Conservation (phyloP, 495 filamentous ascomycete species). For the Neurospora tetrasperma region DNA sequence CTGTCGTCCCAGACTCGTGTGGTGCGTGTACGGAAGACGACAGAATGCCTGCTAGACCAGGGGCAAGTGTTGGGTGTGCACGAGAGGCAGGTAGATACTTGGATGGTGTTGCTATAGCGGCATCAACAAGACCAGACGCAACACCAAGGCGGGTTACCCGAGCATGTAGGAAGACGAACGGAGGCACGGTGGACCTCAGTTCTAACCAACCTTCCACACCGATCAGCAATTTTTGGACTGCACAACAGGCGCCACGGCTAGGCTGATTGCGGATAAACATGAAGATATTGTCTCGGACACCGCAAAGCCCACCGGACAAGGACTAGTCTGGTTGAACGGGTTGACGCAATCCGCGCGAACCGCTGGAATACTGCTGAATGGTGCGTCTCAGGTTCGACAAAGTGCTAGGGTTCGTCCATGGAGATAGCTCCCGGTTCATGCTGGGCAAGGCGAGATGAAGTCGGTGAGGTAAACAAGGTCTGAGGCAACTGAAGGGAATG, state of each 20-base stretch:
- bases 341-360: background rate
- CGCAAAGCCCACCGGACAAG: background rate
- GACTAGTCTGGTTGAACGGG: background rate
- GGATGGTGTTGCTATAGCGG: background rate
- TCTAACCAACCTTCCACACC: background rate
- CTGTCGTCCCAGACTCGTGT: background rate
- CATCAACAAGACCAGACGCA: background rate
- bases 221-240: background rate
- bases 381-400: background rate
- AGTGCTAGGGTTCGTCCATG: background rate
- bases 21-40: background rate
- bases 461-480: background rate
- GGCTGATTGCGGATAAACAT: background rate
- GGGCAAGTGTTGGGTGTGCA: background rate
- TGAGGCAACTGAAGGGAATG: background rate
- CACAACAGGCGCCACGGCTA: background rate
- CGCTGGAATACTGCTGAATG: background rate
- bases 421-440: background rate
- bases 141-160: background rate
- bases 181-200: background rate
- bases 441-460: background rate
- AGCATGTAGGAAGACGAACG: background rate
- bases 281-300: background rate
- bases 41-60: background rate
- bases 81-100: background rate